phyloP scores from a whole-genome alignment of 1,139 yeast genomes.

The Schwanniomyces etchellsii region DNA sequence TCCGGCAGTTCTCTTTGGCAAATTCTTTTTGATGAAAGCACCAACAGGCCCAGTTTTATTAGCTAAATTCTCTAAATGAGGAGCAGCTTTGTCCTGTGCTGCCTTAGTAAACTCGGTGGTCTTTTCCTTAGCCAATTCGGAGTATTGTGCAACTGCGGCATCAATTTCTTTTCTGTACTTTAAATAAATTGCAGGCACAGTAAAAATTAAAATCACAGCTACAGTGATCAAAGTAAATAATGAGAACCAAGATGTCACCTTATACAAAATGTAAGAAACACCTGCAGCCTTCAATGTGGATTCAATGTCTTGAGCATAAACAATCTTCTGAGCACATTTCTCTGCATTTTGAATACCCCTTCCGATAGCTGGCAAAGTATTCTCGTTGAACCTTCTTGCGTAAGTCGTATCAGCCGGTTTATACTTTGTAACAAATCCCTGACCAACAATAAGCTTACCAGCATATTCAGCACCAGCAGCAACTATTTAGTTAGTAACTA shows the following conservation, averaged over 20 bases:
- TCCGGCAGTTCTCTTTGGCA: slow-evolving; percentile 71
- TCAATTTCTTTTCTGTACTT: slow-evolving; percentile 79
- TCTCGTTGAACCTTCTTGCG: slow-evolving; percentile 35
- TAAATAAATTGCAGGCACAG: slow-evolving; percentile 70
- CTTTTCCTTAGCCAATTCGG: slow-evolving; percentile 53
- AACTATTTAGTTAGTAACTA: slow-evolving; percentile 24
- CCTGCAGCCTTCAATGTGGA: slow-evolving; percentile 72
- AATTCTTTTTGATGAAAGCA: slow-evolving; percentile 45
- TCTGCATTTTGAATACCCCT: slow-evolving; percentile 38
- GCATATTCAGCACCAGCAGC: slow-evolving; percentile 68
- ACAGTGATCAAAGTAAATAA: slow-evolving; percentile 60
- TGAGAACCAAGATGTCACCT: slow-evolving; percentile 73
- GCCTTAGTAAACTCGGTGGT: slow-evolving; percentile 43
- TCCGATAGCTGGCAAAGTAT: slow-evolving; percentile 41
- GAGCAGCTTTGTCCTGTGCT: slow-evolving; percentile 53
- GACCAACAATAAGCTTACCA: slow-evolving; percentile 62
- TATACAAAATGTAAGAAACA: slow-evolving; percentile 56
- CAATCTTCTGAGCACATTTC: slow-evolving; percentile 48
- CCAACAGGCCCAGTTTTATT: slow-evolving; percentile 64
- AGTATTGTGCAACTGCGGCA: slow-evolving; percentile 55
- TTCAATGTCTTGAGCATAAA: slow-evolving; percentile 64
- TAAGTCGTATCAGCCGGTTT: slow-evolving; percentile 42
- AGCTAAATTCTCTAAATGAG: slow-evolving; percentile 39
- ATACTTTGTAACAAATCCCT: slow-evolving; percentile 65
- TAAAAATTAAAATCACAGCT: slow-evolving; percentile 59